Evolutionary conservation across 768 basidiomycete genomes (phyloP), one percentile per base, ranked within the genome.

Genomic region (Termitomyces sp.): DNA sequence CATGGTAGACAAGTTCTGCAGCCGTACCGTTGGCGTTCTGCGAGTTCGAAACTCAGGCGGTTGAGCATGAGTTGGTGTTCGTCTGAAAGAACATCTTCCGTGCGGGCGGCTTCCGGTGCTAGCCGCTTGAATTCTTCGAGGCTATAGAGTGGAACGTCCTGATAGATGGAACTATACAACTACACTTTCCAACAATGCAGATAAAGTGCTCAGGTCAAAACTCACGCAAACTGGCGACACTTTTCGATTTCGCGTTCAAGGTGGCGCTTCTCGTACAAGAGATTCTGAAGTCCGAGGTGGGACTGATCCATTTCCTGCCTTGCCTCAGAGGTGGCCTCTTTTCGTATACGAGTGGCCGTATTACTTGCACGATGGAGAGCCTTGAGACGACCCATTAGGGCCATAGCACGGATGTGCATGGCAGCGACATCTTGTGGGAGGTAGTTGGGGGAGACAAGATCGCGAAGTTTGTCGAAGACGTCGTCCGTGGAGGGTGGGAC

Each of bases 231-330:
- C 66, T 94, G 91, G 46, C 90, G 82, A 70, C 93, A 95, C 66
- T 93, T 93, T 63, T 91, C 88, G 35, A 95, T 95, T 72, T 95
- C 93, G 54, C 90, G 80, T 68, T 93, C 90, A 5, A 95, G 81
- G 64, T 95, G 91, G 26, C 90, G 80, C 66, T 90, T 91, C 71
- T 95, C 92, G 62, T 94, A 95, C 47, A 88, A 77, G 35, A 93
- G 74, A 60, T 95, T 95, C 71, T 95, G 91, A 30, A 91, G 80
- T 21, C 84, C 84, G 38, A 95, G 82, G 68, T 92, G 84, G 0
- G 90, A 86, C 70, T 92, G 86, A 71, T 94, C 93, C 90, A 95
- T 93, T 54, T 92, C 87, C 41, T 87, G 86, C 52, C 92, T 77
- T 3, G 90, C 87, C 30, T 87, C 88, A 19, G 89, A 84, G 30